Evolutionary conservation across 2,329 filamentous ascomycete species (phyloP).

Genomic region (Tolypocladium amazonense): DNA sequence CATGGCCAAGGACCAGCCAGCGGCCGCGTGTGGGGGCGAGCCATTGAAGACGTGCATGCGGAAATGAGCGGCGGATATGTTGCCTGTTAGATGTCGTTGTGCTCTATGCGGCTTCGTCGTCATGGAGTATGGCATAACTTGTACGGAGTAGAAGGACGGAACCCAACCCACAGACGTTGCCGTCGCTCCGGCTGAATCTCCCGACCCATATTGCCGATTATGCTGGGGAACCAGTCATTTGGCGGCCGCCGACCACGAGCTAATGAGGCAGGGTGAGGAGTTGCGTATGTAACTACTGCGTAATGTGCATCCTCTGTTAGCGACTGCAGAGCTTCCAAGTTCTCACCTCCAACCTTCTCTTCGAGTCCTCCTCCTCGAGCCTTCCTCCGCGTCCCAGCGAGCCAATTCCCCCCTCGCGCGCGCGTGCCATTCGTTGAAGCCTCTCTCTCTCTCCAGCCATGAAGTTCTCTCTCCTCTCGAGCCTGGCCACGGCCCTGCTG

Average conservation of each 20-base stretch:
- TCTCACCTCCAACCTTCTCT: not conserved
- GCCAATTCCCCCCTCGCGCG: not conserved
- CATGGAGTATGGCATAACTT: no score
- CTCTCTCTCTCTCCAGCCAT: conserved; percentile 5
- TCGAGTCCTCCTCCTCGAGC: not conserved
- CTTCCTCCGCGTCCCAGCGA: not conserved
- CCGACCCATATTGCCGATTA: not conserved
- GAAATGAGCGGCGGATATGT: not conserved
- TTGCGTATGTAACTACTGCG: not conserved
- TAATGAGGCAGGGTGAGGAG: not conserved
- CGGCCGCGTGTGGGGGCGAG: not conserved
- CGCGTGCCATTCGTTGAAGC: not conserved
- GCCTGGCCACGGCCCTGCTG: conserved; percentile 8
- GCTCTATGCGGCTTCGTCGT: not conserved
- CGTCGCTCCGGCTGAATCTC: not conserved
- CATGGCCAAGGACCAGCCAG: not conserved
- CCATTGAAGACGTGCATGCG: not conserved
- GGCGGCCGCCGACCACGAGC: not conserved
- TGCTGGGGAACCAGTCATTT: not conserved
- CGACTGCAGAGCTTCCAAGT: not conserved
- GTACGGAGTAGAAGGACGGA: not conserved
- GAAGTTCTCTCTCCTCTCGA: conserved; percentile 12
- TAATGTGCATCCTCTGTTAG: not conserved
- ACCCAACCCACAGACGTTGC: not conserved
- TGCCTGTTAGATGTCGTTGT: not conserved